Percentiles rank a stretch among this genome's conserved stretches.
phyloP scores from a whole-genome alignment of 257 asterid genomes.

The Gentiana macrophylla region DNA sequence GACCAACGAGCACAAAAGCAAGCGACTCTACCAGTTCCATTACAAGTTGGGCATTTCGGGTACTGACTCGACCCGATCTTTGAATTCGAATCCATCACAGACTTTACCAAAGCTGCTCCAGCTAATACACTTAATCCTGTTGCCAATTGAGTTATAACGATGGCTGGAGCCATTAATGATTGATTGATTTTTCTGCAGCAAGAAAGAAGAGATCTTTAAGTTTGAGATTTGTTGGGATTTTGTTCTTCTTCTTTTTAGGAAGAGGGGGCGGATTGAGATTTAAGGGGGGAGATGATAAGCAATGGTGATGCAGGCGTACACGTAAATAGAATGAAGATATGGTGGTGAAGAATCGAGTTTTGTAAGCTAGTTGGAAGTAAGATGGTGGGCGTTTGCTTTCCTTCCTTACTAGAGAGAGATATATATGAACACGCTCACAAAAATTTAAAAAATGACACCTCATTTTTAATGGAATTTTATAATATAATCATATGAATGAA shows the following conservation, averaged over 20 bases:
- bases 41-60: conserved; percentile 68
- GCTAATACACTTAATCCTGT: conserved; percentile 34
- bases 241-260: background rate
- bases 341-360: background rate
- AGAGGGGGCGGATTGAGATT: too few species aligned
- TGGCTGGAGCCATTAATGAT: conserved; percentile 45
- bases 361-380: background rate
- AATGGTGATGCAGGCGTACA: conserved; percentile 19
- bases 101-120: conserved; percentile 55
- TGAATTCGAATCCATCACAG: conserved; percentile 53
- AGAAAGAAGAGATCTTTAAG: background rate
- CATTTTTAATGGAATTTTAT: too few species aligned
- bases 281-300: background rate
- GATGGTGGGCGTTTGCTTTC: background rate
- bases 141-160: conserved; percentile 34
- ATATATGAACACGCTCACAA: too few species aligned
- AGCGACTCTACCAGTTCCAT: conserved; percentile 80
- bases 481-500: too few species aligned
- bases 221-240: background rate
- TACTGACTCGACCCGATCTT: conserved; percentile 55
- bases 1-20: conserved; percentile 93
- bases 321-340: conserved; percentile 6
- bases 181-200: conserved; percentile 1
- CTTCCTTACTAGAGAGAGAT: too few species aligned
- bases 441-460: too few species aligned